Evolutionary conservation across 352 stramenopile species (phyloP), one percentile per base, ranked within the genome.

Genomic region (Phytophthora pinifolia): DNA sequence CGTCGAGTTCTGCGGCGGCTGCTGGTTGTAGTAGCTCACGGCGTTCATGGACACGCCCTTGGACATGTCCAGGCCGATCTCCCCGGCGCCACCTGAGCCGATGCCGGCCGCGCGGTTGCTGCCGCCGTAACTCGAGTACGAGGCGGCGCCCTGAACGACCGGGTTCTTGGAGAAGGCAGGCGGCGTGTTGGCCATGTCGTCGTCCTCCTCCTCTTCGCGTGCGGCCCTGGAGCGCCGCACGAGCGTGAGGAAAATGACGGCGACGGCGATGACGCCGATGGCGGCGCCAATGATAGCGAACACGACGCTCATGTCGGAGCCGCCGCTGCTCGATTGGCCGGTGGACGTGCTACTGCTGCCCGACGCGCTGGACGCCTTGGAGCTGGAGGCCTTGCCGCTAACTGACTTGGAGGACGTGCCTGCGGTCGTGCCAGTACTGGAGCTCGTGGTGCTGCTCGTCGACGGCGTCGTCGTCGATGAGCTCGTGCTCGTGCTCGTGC

Each of bases 251-350:
- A 90, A 90, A 37, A 90, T 90, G 3, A 90, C 70, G 14, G 73
- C 80, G 9, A 90, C 80, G 9, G 80, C 80, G 56, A 90, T 88
- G n/a, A 90, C 77, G 39, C 80, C 80, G 33, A 90, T 90, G 2
- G 80, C 78, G 12, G 77, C 80, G 10, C 80, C 80, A 33, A 90
- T 85, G 46, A 90, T 90, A 10, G 71, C 80, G 30, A 90, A 90
- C 31, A 90, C 73, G 46, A 88, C 74, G 36, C 71, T 88, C 77
- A 88, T 83, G 57, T 88, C 76, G 0, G 65, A 83, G 10, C 75
- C 67, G 27, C 51, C 34, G 30, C 34, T 49, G 17, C 29, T 59
- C 14, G 65, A 60, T 4, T 59, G 47, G 46, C 41, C 48, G 1
- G 64, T 43, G 10, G 38, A 29, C 5, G 42, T 41, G 30, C 33